A percentile compares a stretch with the other conserved stretches of the same genome.
Evolutionary conservation across 805 yeast genomes (phyloP).

Genomic region (Metschnikowia picachoensis): DNA sequence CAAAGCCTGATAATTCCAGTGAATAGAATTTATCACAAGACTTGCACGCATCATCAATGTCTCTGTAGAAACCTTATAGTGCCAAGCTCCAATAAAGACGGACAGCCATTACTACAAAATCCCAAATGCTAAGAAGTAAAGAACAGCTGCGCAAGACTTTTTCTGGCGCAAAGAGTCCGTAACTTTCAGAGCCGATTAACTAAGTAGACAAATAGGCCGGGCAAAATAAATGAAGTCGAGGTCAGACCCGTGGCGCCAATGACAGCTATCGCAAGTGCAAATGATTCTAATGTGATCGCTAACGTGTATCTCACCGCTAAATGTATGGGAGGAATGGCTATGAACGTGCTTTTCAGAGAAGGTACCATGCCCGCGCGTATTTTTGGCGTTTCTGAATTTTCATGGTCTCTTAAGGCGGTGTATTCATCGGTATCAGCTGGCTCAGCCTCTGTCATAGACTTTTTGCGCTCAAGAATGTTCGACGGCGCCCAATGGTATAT

Average conservation of each 20-base stretch:
- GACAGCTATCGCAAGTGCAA: constrained; percentile 65
- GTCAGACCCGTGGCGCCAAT: constrained; percentile 86
- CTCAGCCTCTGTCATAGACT: too few species aligned
- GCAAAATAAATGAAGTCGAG: constrained; percentile 69
- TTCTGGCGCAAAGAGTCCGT: constrained; percentile 26
- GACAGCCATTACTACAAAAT: constrained; percentile 48
- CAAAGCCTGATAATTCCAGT: constrained; percentile 1
- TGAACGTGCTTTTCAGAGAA: constrained; percentile 43
- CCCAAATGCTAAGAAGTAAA: constrained; percentile 48
- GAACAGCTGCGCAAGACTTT: constrained; percentile 36
- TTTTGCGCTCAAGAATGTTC: constrained; percentile 2
- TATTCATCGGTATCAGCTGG: neutral
- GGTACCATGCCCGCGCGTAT: constrained; percentile 36
- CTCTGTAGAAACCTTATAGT: neutral
- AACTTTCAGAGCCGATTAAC: constrained; percentile 36
- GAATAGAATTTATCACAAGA: neutral
- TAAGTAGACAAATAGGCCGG: constrained; percentile 73
- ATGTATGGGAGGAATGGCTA: constrained; percentile 45
- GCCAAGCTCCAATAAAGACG: constrained; percentile 28
- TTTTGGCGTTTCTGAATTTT: neutral
- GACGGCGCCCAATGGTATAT: constrained; percentile 49
- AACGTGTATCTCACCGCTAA: constrained; percentile 47
- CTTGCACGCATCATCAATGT: neutral
- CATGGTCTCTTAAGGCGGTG: neutral
- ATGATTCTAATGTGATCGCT: constrained; percentile 57